Evolutionary conservation across 2,329 filamentous ascomycete genomes (phyloP), one percentile per base, ranked within the genome.

Genomic region (Stagonosporopsis vannaccii): DNA sequence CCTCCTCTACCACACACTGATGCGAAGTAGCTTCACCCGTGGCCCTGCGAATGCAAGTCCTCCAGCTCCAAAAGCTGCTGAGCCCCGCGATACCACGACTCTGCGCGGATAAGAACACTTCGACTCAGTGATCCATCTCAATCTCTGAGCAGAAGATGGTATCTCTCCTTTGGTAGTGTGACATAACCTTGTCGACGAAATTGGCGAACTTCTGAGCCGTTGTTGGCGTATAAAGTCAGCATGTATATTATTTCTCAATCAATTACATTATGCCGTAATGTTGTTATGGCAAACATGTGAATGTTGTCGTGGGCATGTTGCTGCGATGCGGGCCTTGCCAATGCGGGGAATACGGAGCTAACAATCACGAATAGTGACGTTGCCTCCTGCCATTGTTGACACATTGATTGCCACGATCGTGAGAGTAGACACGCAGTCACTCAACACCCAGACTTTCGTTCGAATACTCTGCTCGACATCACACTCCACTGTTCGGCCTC

Each of bases 11-110:
- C 1, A 13, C 7, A 19, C 15, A 17, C 60, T 69, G n/a, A 74
- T 33, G 12, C 1, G 12, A 3, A 23, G 5, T n/a, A 75, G 72
- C 48, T 75, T 67, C 46, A 75, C 73, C 25, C 72, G 72, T 30
- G 72, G 73, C 13, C 61, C 68, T 45, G 17, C 30, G 30, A 32
- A 39, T 20, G 36, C 57, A 13, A 56, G 43, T 17, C 43, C 54
- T 9, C 44, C 49, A 28, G 49, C 42, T 56, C 42, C 54, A 32
- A 40, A 56, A 25, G 30, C 39, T 13, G 63, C 69, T 30, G 61
- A 70, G 30, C 42, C 62, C 0, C 55, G 66, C 48, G 70, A 72
- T 30, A 69, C 61, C 7, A 67, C 61, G 3, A 72, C 70, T 7
- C 45, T 73, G 26, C 68, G 63, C 20, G 56, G 67, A 37, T 73